These are phyloP conservation scores for Fistulinella prunicolor DNA, from an alignment of 768 basidiomycete species.

Conservation along the genomic window DNA sequence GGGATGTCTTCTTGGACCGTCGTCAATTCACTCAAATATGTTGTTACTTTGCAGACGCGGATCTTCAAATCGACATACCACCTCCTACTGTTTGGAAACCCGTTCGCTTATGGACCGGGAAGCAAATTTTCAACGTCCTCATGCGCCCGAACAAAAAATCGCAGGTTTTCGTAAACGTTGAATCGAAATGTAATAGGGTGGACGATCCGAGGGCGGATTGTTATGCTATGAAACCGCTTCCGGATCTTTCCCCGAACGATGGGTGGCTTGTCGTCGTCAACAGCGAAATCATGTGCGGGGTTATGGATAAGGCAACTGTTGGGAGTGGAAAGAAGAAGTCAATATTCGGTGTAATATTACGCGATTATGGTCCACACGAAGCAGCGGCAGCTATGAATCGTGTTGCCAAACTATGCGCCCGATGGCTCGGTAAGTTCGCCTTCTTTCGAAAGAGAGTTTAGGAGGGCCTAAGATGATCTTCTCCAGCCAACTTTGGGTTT, in stretches of 20 bases:
- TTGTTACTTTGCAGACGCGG: slow-evolving; percentile 89
- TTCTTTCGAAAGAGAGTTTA: neutral
- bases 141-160: slow-evolving; percentile 90
- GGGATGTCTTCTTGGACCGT: slow-evolving; percentile 91
- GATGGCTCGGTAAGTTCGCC: slow-evolving; percentile 72
- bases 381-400: slow-evolving; percentile 96
- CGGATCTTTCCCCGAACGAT: slow-evolving; percentile 93
- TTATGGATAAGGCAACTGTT: slow-evolving; percentile 97
- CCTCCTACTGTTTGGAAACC: slow-evolving; percentile 95
- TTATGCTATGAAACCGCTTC: slow-evolving; percentile 60
- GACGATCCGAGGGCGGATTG: slow-evolving; percentile 69
- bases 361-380: slow-evolving; percentile 94
- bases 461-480: neutral
- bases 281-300: slow-evolving; percentile 98
- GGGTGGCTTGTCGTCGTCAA: slow-evolving; percentile 97
- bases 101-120: slow-evolving; percentile 92
- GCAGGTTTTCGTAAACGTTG: slow-evolving; percentile 88
- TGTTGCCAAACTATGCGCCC: slow-evolving; percentile 90
- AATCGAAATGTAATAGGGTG: slow-evolving; percentile 91
- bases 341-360: slow-evolving; percentile 95
- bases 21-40: slow-evolving; percentile 96
- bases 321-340: slow-evolving; percentile 99
- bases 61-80: slow-evolving; percentile 91
- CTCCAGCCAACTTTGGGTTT: slow-evolving; percentile 91
- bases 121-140: slow-evolving; percentile 96